phyloP scores from a whole-genome alignment of 306 rosid species.

The Acacia confusa region DNA sequence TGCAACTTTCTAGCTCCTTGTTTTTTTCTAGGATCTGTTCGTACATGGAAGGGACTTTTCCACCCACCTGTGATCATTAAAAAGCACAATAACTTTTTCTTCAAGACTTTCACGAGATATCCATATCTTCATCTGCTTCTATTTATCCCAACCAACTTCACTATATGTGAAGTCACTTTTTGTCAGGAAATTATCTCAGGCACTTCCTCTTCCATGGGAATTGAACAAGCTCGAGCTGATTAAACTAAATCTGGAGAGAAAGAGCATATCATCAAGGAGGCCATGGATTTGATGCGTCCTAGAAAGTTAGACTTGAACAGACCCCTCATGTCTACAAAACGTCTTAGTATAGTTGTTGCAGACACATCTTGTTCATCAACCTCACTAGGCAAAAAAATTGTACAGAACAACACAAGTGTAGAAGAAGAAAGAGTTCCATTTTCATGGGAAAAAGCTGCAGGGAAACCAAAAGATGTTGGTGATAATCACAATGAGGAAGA shows the following conservation, averaged over 20 bases:
- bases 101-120: conserved; percentile 56
- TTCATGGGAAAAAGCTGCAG: conserved; percentile 81
- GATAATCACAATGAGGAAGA: conserved; percentile 8
- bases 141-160: conserved; percentile 48
- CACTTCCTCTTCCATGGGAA: conserved; percentile 4
- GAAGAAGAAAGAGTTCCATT: conserved; percentile 70
- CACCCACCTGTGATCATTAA: conserved; percentile 45
- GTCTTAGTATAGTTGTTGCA: conserved; percentile 24
- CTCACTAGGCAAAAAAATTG: neutral
- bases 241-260: conserved; percentile 8
- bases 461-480: conserved; percentile 58
- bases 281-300: conserved; percentile 44
- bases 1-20: conserved; percentile 4
- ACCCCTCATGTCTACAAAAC: conserved; percentile 72
- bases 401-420: conserved; percentile 35
- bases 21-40: conserved; percentile 14
- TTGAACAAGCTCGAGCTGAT: conserved; percentile 15
- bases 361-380: conserved; percentile 31
- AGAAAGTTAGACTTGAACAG: conserved; percentile 70
- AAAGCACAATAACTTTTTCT: conserved; percentile 40
- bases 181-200: conserved; percentile 21
- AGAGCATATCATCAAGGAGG: neutral
- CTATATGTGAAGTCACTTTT: conserved; percentile 14
- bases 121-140: conserved; percentile 52
- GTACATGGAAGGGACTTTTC: conserved; percentile 33